Conservation (phyloP, 805 yeast genomes). For the Candida incommunis region DNA sequence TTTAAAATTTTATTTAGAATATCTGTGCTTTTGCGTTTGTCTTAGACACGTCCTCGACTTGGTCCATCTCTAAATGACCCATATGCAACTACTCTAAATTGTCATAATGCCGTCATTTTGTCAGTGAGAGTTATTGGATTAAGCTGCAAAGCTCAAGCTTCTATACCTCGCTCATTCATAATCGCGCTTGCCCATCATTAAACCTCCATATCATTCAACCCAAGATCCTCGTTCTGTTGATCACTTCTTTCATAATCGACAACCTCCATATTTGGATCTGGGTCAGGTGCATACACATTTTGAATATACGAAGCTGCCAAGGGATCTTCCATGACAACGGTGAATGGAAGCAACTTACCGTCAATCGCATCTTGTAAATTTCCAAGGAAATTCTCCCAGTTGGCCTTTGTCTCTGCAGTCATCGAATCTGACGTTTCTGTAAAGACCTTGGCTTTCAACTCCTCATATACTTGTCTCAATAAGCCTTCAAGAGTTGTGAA, state of each 20-base stretch:
- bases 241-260: constrained; percentile 84
- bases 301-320: constrained; percentile 90
- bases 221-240: constrained; percentile 85
- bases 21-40: too few species aligned
- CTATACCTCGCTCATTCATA: too few species aligned
- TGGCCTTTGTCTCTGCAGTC: constrained; percentile 60
- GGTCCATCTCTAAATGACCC: too few species aligned
- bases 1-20: too few species aligned
- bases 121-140: too few species aligned
- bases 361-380: constrained; percentile 62
- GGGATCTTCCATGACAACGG: constrained; percentile 86
- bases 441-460: constrained; percentile 72
- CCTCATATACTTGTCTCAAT: constrained; percentile 76
- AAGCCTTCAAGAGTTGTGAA: constrained; percentile 96
- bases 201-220: constrained; percentile 37
- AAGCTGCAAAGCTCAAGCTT: too few species aligned
- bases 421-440: constrained; percentile 82
- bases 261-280: constrained; percentile 86
- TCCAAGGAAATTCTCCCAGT: constrained; percentile 73
- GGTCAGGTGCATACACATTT: constrained; percentile 97
- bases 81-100: background rate
- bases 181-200: constrained; percentile 13
- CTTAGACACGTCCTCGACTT: too few species aligned
- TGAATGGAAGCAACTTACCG: constrained; percentile 63
- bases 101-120: background rate